Conservation (phyloP, 176 grass and related monocot species). For the Oryza glaberrima region DNA sequence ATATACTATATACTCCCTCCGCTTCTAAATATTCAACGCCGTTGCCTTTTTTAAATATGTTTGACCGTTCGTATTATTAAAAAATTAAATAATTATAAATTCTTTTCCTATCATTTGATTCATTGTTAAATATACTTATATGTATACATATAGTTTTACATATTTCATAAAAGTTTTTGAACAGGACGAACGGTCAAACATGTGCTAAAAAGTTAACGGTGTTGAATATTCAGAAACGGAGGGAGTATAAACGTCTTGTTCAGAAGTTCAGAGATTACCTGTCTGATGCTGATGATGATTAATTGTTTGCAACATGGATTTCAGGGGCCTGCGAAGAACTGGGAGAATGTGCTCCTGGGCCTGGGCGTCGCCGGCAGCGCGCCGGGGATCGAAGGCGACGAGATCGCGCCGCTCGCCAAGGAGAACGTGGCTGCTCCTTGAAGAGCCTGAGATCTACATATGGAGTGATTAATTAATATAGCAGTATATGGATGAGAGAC, state of each 20-base stretch:
- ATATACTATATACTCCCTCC: no score
- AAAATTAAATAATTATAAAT: no score
- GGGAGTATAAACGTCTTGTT: neutral
- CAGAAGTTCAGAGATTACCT: neutral
- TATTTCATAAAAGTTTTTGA: no score
- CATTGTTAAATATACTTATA: no score
- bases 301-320: neutral
- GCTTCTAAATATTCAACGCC: no score
- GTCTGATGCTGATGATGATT: neutral
- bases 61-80: no score
- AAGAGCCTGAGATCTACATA: constrained; percentile 6
- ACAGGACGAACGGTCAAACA: no score
- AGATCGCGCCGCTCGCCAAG: constrained; percentile 77
- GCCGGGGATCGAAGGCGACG: constrained; percentile 70
- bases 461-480: neutral
- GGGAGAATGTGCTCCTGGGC: constrained; percentile 69
- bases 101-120: no score
- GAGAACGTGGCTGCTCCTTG: constrained; percentile 91
- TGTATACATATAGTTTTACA: no score
- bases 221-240: no score
- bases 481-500: neutral
- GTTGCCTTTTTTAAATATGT: no score
- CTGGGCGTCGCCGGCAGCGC: constrained; percentile 61
- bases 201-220: no score
- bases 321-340: constrained; percentile 82